These are phyloP conservation scores for Antitrichia curtipendula DNA, from an alignment of 225 moss, liverwort and hornwort genomes.

Conservation along the genomic window DNA sequence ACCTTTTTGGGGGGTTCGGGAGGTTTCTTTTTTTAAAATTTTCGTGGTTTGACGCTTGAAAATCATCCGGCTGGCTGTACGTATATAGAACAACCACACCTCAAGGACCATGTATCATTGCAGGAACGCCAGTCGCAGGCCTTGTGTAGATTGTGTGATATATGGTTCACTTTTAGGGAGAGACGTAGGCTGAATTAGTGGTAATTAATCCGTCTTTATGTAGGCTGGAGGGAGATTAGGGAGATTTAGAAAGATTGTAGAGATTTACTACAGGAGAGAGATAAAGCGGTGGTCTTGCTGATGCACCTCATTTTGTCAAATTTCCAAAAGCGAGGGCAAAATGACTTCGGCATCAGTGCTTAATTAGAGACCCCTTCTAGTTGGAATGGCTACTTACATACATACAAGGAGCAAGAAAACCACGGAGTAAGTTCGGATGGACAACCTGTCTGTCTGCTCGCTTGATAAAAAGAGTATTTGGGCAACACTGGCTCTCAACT, in stretches of 20 bases:
- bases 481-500: background rate
- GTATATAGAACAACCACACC: background rate
- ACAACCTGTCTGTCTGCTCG: background rate
- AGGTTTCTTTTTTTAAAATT: background rate
- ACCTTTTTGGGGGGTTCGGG: background rate
- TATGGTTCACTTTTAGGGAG: background rate
- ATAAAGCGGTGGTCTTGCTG: conserved; percentile 28
- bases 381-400: background rate
- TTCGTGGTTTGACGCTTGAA: background rate
- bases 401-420: background rate
- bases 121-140: background rate
- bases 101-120: background rate
- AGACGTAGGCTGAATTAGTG: background rate
- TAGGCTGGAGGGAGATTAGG: background rate
- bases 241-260: background rate
- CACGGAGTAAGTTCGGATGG: background rate
- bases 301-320: conserved; percentile 31
- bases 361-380: conserved; percentile 3
- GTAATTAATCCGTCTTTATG: background rate
- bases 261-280: background rate
- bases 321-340: conserved; percentile 21
- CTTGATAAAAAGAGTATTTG: background rate
- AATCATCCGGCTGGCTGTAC: conserved; percentile 6
- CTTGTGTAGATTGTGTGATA: conserved; percentile 6
- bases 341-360: conserved; percentile 22